A percentile compares a stretch with the other conserved stretches of the same genome.
Conservation (phyloP, 305 asterid genomes). For the Fraxinus xanthoxyloides region DNA sequence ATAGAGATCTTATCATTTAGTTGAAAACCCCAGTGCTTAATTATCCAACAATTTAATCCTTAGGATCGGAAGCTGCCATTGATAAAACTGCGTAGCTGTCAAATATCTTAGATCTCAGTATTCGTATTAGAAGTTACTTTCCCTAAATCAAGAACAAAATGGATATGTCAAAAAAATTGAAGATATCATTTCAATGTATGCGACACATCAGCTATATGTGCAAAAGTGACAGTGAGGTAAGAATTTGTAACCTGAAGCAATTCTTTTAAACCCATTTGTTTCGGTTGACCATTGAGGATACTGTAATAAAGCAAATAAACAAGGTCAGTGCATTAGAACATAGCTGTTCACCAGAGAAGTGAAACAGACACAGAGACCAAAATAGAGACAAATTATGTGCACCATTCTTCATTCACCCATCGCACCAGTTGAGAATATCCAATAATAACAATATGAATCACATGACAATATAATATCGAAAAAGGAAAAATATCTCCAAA, state of each 20-base stretch:
- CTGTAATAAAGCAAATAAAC: conserved; percentile 41
- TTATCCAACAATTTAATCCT: not conserved
- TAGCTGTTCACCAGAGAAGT: not conserved
- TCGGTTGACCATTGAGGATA: conserved; percentile 92
- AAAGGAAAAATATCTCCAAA: not conserved
- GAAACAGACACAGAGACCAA: conserved; percentile 3
- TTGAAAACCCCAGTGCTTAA: not conserved
- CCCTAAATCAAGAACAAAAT: conserved; percentile 3
- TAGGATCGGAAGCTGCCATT: not conserved
- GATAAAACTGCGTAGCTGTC: not conserved
- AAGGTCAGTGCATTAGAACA: conserved; percentile 14
- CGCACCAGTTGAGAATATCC: not conserved
- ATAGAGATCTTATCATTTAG: not conserved
- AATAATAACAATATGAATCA: not conserved
- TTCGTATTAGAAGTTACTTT: conserved; percentile 7
- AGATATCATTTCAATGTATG: conserved; percentile 10
- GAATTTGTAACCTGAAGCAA: conserved; percentile 76
- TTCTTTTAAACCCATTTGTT: conserved; percentile 91
- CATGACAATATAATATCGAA: not conserved
- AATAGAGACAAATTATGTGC: conserved; percentile 6
- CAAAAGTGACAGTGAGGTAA: conserved; percentile 4
- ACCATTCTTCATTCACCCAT: conserved; percentile 4
- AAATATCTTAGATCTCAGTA: not conserved
- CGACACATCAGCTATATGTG: not conserved
- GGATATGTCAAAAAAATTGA: not conserved